A percentile compares a stretch with the other conserved stretches of the same genome.
phyloP scores from a whole-genome alignment of 2,329 filamentous ascomycete genomes.

The Pseudocercospora vitis region DNA sequence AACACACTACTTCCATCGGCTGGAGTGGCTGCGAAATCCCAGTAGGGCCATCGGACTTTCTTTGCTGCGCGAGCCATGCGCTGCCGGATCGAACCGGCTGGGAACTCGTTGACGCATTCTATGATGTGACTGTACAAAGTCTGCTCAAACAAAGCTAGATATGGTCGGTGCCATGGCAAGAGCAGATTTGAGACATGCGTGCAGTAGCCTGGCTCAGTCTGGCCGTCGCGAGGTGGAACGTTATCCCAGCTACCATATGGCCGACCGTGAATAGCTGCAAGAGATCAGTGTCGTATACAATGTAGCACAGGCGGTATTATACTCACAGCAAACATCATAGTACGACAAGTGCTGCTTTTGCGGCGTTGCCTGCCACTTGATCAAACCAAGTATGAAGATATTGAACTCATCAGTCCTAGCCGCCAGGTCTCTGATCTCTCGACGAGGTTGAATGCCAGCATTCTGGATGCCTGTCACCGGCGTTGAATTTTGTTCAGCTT shows the following conservation, averaged over 20 bases:
- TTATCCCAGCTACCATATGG: slow-evolving; percentile 63
- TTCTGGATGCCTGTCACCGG: slow-evolving; percentile 36
- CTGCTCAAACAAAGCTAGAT: slow-evolving; percentile 59
- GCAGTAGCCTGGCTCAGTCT: slow-evolving; percentile 68
- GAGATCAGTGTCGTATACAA: slow-evolving; percentile 3
- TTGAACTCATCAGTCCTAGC: slow-evolving; percentile 68
- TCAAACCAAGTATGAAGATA: slow-evolving; percentile 72
- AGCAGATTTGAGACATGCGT: slow-evolving; percentile 74
- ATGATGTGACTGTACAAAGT: slow-evolving; percentile 43
- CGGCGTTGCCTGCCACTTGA: slow-evolving; percentile 67
- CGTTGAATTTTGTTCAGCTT: background rate
- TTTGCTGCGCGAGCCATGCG: slow-evolving; percentile 44
- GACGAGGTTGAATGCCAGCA: slow-evolving; percentile 47
- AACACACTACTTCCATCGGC: slow-evolving; percentile 36
- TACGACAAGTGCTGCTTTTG: slow-evolving; percentile 68
- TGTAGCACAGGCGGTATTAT: no score
- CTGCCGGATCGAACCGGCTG: slow-evolving; percentile 38
- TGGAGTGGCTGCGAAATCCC: slow-evolving; percentile 49
- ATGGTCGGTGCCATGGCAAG: slow-evolving; percentile 80
- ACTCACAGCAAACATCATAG: slow-evolving; percentile 73
- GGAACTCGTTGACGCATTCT: slow-evolving; percentile 45
- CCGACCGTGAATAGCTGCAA: slow-evolving; percentile 73
- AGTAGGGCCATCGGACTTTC: slow-evolving; percentile 49
- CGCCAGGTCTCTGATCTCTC: slow-evolving; percentile 67
- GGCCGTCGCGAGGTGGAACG: slow-evolving; percentile 50